Evolutionary conservation across 1,284 basidiomycete species (phyloP).

Genomic region (Sanguinoderma infundibulare): DNA sequence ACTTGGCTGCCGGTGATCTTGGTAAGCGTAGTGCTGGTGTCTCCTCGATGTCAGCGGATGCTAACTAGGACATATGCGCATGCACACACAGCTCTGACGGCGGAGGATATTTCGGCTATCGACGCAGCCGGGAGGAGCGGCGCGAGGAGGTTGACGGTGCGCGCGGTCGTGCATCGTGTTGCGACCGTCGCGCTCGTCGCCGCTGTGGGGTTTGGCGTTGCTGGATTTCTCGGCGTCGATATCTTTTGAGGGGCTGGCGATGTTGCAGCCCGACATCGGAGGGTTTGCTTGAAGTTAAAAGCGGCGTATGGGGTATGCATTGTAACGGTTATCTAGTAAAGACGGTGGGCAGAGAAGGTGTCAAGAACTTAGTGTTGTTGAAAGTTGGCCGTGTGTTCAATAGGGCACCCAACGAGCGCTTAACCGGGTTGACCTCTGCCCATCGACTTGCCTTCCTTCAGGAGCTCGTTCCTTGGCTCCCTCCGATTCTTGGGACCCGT

Average conservation of each 20-base stretch:
- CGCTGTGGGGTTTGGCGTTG: constrained; percentile 29
- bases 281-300: neutral
- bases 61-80: neutral
- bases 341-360: too few relatives aligned
- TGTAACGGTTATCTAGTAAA: neutral
- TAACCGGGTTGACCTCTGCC: neutral
- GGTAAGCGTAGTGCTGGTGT: constrained; percentile 34
- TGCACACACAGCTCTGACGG: constrained; percentile 35
- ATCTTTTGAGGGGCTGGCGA: constrained; percentile 21
- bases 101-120: constrained; percentile 45
- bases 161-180: constrained; percentile 27
- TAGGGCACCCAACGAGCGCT: neutral
- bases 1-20: constrained; percentile 54
- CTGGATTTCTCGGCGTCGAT: constrained; percentile 30
- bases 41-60: neutral
- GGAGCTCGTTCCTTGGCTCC: neutral
- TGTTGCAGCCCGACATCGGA: neutral
- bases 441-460: neutral
- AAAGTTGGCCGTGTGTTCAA: neutral
- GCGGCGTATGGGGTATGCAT: neutral
- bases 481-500: neutral
- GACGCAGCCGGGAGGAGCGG: constrained; percentile 45
- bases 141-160: constrained; percentile 26
- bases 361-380: neutral
- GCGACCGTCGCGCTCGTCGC: constrained; percentile 31